Conservation (phyloP, 495 filamentous ascomycete genomes). For the Podospora fimiseda region DNA sequence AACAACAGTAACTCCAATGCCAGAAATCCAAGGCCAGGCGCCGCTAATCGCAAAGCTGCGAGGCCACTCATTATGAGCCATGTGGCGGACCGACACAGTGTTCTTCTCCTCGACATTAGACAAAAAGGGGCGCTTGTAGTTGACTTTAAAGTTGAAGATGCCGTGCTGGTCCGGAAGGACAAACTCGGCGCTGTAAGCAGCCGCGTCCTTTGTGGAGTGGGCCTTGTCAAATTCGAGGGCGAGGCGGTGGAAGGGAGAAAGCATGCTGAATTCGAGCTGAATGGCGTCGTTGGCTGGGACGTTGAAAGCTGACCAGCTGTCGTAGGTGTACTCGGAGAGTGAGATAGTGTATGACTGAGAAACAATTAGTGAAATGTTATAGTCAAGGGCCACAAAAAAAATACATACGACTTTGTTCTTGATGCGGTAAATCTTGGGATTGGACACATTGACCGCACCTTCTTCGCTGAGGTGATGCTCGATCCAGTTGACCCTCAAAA, state of each 20-base stretch:
- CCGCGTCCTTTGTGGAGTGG: slow-evolving; percentile 55
- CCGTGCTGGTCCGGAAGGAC: slow-evolving; percentile 90
- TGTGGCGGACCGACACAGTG: slow-evolving; percentile 88
- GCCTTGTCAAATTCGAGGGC: slow-evolving; percentile 50
- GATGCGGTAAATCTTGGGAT: slow-evolving; percentile 88
- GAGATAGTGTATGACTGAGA: slow-evolving; percentile 77
- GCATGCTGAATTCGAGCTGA: slow-evolving; percentile 97
- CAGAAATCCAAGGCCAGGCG: slow-evolving; percentile 93
- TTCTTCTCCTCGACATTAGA: slow-evolving; percentile 89
- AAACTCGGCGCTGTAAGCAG: slow-evolving; percentile 70
- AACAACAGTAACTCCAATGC: slow-evolving; percentile 72
- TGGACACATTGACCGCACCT: slow-evolving; percentile 48
- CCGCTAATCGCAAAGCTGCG: slow-evolving; percentile 83
- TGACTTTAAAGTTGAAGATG: slow-evolving; percentile 93
- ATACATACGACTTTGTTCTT: slow-evolving; percentile 91
- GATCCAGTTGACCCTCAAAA: slow-evolving; percentile 76
- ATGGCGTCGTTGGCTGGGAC: slow-evolving; percentile 62
- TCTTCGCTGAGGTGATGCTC: slow-evolving; percentile 67
- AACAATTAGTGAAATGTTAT: slow-evolving; percentile 3
- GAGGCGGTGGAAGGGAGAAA: slow-evolving; percentile 96
- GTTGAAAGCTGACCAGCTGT: slow-evolving; percentile 65
- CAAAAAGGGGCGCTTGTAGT: slow-evolving; percentile 92
- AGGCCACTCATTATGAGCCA: slow-evolving; percentile 94
- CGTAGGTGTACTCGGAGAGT: slow-evolving; percentile 71
- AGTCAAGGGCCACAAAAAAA: neutral